Percentiles rank a stretch among this genome's conserved stretches.
Evolutionary conservation across 2,329 filamentous ascomycete genomes (phyloP).

Genomic region (Metarhizium album): DNA sequence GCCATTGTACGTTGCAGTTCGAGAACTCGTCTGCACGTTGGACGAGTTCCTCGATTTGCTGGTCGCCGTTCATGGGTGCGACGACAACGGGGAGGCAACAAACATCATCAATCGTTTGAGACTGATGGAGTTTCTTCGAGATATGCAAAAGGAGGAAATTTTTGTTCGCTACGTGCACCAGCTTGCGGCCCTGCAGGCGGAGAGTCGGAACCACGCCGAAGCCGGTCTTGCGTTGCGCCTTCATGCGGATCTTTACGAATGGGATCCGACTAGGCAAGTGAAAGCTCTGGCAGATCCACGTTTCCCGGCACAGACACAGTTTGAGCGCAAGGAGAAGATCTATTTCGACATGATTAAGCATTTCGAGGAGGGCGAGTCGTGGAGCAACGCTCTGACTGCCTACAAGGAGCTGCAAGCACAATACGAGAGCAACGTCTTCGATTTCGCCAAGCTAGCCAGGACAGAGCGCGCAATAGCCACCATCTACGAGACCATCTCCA

Average conservation of each 20-base stretch:
- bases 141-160: conserved; percentile 95
- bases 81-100: conserved; percentile 61
- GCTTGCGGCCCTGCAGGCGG: conserved; percentile 65
- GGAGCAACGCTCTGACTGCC: conserved; percentile 76
- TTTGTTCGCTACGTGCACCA: conserved; percentile 95
- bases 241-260: conserved; percentile 86
- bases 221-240: conserved; percentile 81
- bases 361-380: conserved; percentile 89
- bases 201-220: conserved; percentile 70
- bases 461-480: conserved; percentile 84
- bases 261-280: conserved; percentile 63
- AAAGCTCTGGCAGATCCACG: conserved; percentile 59
- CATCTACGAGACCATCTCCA: conserved; percentile 80
- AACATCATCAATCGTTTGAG: conserved; percentile 80
- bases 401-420: conserved; percentile 88
- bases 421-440: conserved; percentile 81
- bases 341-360: conserved; percentile 93
- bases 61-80: conserved; percentile 76
- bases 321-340: conserved; percentile 84
- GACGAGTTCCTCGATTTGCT: conserved; percentile 87
- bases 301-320: conserved; percentile 76
- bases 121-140: conserved; percentile 90
- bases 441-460: conserved; percentile 83
- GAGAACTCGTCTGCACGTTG: conserved; percentile 70
- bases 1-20: conserved; percentile 63